Percentiles rank a stretch among this genome's conserved stretches.
These are phyloP conservation scores for Phytophthora multivora DNA, from an alignment of 352 stramenopile genomes.

Conservation along the genomic window DNA sequence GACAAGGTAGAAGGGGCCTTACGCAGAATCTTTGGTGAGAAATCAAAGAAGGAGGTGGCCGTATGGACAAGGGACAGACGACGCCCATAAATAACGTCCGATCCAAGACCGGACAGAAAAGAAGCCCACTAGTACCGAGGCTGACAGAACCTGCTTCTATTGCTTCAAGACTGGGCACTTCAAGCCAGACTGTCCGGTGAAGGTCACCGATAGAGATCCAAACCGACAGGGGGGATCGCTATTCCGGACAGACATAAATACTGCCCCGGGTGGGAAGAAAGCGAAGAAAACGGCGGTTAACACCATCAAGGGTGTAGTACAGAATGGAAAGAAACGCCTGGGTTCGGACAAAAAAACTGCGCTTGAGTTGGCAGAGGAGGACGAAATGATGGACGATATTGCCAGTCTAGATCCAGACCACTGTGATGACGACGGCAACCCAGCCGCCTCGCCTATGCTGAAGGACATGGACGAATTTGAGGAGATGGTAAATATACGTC, in stretches of 20 bases:
- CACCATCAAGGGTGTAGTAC: slow-evolving; percentile 6
- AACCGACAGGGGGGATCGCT: slow-evolving; percentile 1
- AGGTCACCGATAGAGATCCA: neutral
- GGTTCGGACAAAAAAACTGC: slow-evolving; percentile 4
- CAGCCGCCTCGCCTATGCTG: no score
- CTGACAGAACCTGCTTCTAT: no score
- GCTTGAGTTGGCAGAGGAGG: neutral
- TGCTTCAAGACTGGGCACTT: no score
- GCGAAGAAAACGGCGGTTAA: slow-evolving; percentile 8
- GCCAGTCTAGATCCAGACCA: neutral
- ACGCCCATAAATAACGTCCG: slow-evolving; percentile 1
- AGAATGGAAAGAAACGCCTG: neutral
- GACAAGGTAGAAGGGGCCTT: slow-evolving; percentile 6
- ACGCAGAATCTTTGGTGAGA: slow-evolving; percentile 5
- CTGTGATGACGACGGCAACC: slow-evolving; percentile 5
- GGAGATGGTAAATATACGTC: no score
- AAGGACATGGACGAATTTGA: no score
- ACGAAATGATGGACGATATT: slow-evolving; percentile 2
- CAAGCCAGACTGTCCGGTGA: neutral
- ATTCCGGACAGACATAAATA: slow-evolving; percentile 11
- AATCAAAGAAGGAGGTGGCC: slow-evolving; percentile 13
- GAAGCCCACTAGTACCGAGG: no score
- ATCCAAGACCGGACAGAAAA: neutral
- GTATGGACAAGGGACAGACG: slow-evolving; percentile 1
- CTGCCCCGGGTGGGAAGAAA: slow-evolving; percentile 5